phyloP scores from a whole-genome alignment of 495 filamentous ascomycete species.

The Xylona heveae region DNA sequence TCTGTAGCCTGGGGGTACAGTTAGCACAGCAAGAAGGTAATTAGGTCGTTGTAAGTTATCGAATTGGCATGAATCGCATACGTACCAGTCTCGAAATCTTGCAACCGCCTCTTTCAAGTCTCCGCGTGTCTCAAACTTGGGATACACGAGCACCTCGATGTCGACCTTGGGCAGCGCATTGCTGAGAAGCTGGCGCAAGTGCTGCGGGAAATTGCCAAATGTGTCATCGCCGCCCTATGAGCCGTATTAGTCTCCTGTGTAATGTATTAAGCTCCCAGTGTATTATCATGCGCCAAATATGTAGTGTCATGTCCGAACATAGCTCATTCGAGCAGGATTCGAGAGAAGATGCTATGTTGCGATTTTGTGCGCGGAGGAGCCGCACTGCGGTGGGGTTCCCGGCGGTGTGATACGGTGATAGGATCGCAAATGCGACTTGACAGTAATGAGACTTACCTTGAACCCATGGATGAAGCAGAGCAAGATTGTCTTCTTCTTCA shows the following conservation, averaged over 20 bases:
- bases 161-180: conserved; percentile 52
- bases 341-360: background rate
- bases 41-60: background rate
- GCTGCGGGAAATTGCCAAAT: conserved; percentile 56
- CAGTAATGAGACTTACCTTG: conserved; percentile 37
- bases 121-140: conserved; percentile 79
- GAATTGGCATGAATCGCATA: conserved; percentile 1
- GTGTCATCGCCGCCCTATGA: conserved; percentile 69
- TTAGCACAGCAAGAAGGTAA: conserved; percentile 5
- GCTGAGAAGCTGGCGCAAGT: conserved; percentile 47
- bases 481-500: conserved; percentile 79
- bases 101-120: conserved; percentile 63
- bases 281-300: too few relatives aligned
- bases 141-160: conserved; percentile 55
- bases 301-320: too few relatives aligned
- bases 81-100: conserved; percentile 69
- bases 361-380: background rate
- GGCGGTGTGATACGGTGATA: background rate
- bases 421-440: conserved; percentile 4
- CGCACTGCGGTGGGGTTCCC: background rate
- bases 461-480: conserved; percentile 94
- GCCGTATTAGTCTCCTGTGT: too few relatives aligned
- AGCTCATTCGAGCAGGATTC: conserved; percentile 3
- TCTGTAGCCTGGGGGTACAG: conserved; percentile 42
- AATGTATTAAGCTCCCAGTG: too few relatives aligned